phyloP scores from a whole-genome alignment of 371 early-diverging fungal species.

The Choanephora cucurbitarum region DNA sequence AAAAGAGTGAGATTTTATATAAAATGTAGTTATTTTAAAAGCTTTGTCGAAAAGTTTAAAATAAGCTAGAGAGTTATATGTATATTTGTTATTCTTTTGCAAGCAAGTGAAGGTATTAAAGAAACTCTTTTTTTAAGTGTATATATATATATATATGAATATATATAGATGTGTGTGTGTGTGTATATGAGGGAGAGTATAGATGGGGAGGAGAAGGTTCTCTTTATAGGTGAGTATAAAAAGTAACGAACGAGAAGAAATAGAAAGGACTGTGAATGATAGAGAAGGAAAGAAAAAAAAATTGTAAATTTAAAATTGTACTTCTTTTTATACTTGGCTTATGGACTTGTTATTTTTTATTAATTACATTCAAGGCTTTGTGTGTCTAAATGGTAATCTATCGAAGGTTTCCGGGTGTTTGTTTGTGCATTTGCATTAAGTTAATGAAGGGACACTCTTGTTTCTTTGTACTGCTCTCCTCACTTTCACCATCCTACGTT shows the following conservation, averaged over 20 bases:
- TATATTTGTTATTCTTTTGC: no score
- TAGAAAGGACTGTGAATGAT: background rate
- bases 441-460: slow-evolving; percentile 21
- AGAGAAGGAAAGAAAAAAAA: background rate
- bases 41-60: slow-evolving; percentile 29
- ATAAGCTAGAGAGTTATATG: slow-evolving; percentile 7
- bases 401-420: slow-evolving; percentile 2
- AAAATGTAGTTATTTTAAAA: slow-evolving; percentile 11
- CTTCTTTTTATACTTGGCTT: background rate
- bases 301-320: background rate
- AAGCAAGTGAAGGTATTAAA: slow-evolving; percentile 13
- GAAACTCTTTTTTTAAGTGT: background rate
- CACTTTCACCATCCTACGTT: slow-evolving; percentile 11
- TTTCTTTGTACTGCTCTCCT: slow-evolving; percentile 5
- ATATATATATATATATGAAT: background rate
- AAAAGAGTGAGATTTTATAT: slow-evolving; percentile 14
- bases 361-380: no score
- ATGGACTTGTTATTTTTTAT: no score
- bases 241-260: background rate
- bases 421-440: slow-evolving; percentile 2
- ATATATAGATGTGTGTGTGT: background rate
- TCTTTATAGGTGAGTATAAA: background rate
- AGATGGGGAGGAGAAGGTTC: no score
- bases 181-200: background rate
- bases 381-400: background rate